Percentiles rank a stretch among this genome's conserved stretches.
These are phyloP conservation scores for Picochlorum costavermella DNA, from an alignment of 139 green algal species.

Conservation along the genomic window DNA sequence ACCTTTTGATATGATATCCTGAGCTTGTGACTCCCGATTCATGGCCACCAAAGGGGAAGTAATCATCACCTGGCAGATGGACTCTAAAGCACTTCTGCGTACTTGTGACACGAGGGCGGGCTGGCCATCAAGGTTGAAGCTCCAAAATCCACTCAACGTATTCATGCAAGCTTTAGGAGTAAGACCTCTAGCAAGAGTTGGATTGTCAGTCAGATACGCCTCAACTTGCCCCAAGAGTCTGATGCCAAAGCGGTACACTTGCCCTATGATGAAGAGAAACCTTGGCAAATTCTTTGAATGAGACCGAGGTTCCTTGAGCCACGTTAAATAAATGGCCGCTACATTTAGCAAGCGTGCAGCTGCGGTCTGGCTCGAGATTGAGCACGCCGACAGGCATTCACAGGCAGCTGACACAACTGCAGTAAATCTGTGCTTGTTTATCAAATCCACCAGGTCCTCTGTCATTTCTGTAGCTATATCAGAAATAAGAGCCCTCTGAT, in stretches of 20 bases:
- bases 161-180: constrained; percentile 29
- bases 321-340: constrained; percentile 4
- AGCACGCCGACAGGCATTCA: constrained; percentile 43
- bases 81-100: constrained; percentile 47
- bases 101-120: constrained; percentile 15
- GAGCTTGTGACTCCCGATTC: constrained; percentile 7
- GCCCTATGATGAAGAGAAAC: constrained; percentile 62
- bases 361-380: constrained; percentile 14
- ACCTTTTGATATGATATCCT: constrained; percentile 4
- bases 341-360: constrained; percentile 23
- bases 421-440: constrained; percentile 32
- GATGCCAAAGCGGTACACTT: constrained; percentile 54
- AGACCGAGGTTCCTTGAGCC: constrained; percentile 16
- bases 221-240: constrained; percentile 36
- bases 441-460: constrained; percentile 40
- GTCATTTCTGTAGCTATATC: constrained; percentile 34
- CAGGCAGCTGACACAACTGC: constrained; percentile 40
- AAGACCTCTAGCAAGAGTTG: background rate
- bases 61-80: constrained; percentile 57
- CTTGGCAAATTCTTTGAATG: constrained; percentile 11
- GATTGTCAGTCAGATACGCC: background rate
- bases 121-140: background rate
- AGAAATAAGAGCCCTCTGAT: constrained; percentile 12
- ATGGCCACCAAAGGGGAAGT: constrained; percentile 48
- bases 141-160: constrained; percentile 33